A percentile compares a stretch with the other conserved stretches of the same genome.
Evolutionary conservation across 345 rosid genomes (phyloP).

Genomic region (Syzygium aqueum): DNA sequence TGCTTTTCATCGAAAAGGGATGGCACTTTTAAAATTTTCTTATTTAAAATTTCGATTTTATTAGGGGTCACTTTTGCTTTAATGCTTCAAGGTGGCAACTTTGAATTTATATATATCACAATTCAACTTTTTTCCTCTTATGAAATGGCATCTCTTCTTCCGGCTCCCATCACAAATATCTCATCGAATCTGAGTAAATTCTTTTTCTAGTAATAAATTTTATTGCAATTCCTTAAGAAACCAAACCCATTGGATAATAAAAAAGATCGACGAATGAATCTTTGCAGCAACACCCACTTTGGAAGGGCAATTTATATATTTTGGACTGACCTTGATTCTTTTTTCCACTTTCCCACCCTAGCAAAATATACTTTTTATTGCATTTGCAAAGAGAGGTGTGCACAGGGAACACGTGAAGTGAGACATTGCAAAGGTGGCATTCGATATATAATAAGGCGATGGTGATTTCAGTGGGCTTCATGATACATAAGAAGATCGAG

Average conservation of each 20-base stretch:
- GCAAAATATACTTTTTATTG: not conserved
- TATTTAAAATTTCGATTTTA: not conserved
- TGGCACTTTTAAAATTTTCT: not conserved
- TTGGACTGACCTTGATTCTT: not conserved
- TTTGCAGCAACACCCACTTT: not conserved
- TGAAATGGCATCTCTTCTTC: not conserved
- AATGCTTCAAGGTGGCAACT: too few relatives aligned
- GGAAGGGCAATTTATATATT: not conserved
- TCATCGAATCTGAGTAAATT: not conserved
- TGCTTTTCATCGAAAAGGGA: not conserved
- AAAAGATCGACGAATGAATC: not conserved
- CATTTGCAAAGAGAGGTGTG: not conserved
- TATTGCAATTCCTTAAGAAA: not conserved
- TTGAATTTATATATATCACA: too few relatives aligned
- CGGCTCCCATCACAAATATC: not conserved
- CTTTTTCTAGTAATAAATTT: not conserved
- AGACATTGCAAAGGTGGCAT: not conserved
- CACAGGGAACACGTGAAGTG: constrained; percentile 1
- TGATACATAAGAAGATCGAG: too few relatives aligned
- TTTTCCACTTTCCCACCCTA: not conserved
- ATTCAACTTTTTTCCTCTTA: not conserved
- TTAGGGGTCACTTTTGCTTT: too few relatives aligned
- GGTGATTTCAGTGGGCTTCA: not conserved
- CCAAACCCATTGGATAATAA: not conserved
- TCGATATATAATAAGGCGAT: not conserved